Evolutionary conservation across 2,329 filamentous ascomycete species (phyloP), one percentile per base, ranked within the genome.

Genomic region (Fusarium buxicola): DNA sequence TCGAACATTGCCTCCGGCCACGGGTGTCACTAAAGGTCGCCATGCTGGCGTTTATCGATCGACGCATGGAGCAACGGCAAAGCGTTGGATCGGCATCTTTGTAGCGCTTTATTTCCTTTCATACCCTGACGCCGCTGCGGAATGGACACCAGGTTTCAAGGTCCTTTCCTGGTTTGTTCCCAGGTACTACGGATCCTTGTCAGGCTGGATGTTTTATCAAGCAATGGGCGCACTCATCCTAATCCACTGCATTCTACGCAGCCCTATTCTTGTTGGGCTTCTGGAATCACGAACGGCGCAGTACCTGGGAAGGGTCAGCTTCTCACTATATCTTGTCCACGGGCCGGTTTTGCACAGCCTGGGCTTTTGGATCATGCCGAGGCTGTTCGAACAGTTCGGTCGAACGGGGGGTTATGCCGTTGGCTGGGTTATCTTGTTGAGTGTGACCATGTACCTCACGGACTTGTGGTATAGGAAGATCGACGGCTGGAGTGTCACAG

Each of bases 261-360:
- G 72, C 28, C 70, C 71, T 0, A 39, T 64, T 1, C 68, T 78
- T 8, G 55, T 69, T 28, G 36, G 53, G 3, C 2, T 75, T 7
- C 65, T 79, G 3, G 76, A 78, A 45, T 65, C 66, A 6, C 61
- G 55, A 0, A 28, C 71, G 7, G 66, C 76, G 10, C 77, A 78
- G 55, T 78, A 79, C 41, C 69, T 79, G 0, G 77, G 77, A 11
- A 72, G 69, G 41, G 69, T 79, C 55, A 78, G 76, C 57, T 79
- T 79, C 68, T 77, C 76, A 2, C 64, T 79, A n/a, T 79, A 79
- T 55, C 75, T 79, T 5, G 69, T 79, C 6, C 77, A 79, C 66
- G 87, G 87, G 0, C 87, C 87, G 0, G 74, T 90, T 1, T 72
- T 90, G 5, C 84, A 82, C 77, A 80, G 80, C 2, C 58, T 89